Base-by-base conservation (phyloP, 352 stramenopile species). In the Phytophthora europaea region DNA sequence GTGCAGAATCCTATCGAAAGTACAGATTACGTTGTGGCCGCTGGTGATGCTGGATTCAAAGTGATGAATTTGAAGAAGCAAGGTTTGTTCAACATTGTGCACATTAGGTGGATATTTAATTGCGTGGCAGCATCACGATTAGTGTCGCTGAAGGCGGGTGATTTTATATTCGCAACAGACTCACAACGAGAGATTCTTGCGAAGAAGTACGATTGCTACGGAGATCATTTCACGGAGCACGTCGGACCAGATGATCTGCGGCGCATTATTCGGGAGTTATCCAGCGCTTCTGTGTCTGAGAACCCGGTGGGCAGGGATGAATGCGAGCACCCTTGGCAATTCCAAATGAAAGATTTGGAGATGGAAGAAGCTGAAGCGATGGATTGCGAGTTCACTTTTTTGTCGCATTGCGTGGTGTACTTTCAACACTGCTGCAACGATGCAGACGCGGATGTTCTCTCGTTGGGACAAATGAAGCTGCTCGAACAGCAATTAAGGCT, bases 21-120 rank as follows among this genome's bases (percentile, higher is more conserved):
- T 33, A 94, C 90, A 5, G 79, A 79, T 43, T 93, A 83, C 53
- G 83, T 96, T 15, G 68, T 96, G 10, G 90, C 85, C 2, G 80
- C 87, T 9, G 81, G 77, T 16, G 71, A 90, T 57, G 55, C 82
- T 22, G 90, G 90, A 2, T 90, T 96, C 48, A 96, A 95, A 73
- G 83, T 95, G 22, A 67, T 68, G 22, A 96, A 94, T 61, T 63
- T 95, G 55, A 93, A 92, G 54, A 94, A 93, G 67, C 90, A 96
- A 70, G 88, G 85, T 1, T 69, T 84, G 45, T 93, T 92, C 73
- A 87, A 95, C 61, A 86, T 96, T 23, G 70, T 95, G 31, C 80
- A 85, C 16, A 58, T 93, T 48, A 65, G 79, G 18, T 96, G 88
- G 87, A 61, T 95, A n/a, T 62, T 85, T 4, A 65, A 38, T 9